Conservation (phyloP, 805 yeast species). For the Candida koratica region DNA sequence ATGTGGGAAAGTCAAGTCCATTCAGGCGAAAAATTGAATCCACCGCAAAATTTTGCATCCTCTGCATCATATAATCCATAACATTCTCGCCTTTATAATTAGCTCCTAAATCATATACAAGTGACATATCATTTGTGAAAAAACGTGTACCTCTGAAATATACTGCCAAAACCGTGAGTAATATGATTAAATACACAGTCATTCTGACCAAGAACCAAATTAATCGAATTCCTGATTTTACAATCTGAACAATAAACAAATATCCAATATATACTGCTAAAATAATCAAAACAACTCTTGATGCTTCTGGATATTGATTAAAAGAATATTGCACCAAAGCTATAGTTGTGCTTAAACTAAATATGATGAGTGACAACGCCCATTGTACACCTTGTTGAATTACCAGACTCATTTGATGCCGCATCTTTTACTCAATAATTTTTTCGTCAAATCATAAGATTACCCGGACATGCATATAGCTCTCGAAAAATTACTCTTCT, state of each 20-base stretch:
- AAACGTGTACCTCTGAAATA: constrained; percentile 25
- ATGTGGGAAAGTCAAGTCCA: too few species aligned
- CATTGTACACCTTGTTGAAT: constrained; percentile 9
- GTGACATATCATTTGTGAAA: constrained; percentile 18
- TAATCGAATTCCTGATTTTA: constrained; percentile 22
- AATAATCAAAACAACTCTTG: constrained; percentile 14
- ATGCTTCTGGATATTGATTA: constrained; percentile 19
- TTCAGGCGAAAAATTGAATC: constrained; percentile 6
- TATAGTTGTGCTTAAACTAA: constrained; percentile 15
- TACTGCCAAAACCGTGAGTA: constrained; percentile 16
- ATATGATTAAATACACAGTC: constrained; percentile 15
- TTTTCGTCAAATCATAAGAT: not conserved
- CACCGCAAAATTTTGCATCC: constrained; percentile 7
- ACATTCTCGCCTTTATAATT: constrained; percentile 10
- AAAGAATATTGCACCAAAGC: constrained; percentile 12
- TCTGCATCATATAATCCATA: constrained; percentile 4
- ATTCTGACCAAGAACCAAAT: constrained; percentile 20
- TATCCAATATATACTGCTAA: constrained; percentile 19
- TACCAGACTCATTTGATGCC: constrained; percentile 3
- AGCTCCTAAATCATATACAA: constrained; percentile 5
- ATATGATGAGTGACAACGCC: constrained; percentile 14
- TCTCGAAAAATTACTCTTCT: constrained; percentile 1
- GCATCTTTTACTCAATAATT: not conserved
- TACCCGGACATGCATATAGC: constrained; percentile 10
- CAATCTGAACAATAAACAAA: constrained; percentile 14